phyloP scores from a whole-genome alignment of 2,329 filamentous ascomycete genomes.

The Drechslerella stenobrocha region DNA sequence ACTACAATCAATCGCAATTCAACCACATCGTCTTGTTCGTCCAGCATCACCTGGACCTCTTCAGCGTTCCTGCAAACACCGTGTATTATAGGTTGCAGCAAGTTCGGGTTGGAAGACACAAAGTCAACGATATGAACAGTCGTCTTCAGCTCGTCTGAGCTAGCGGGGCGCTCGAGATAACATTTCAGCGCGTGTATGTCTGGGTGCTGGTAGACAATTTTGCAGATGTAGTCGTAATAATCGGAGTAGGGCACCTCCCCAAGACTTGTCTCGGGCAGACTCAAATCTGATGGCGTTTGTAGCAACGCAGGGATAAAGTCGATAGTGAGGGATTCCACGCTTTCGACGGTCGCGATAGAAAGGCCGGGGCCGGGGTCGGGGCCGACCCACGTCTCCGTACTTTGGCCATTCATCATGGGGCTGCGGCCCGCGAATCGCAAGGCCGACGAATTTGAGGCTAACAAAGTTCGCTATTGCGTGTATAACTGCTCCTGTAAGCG shows the following conservation, averaged over 20 bases:
- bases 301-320: slow-evolving; percentile 26
- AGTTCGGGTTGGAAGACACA: slow-evolving; percentile 17
- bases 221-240: slow-evolving; percentile 43
- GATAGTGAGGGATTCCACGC: slow-evolving; percentile 26
- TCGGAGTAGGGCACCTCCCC: slow-evolving; percentile 22
- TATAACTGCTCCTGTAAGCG: no score
- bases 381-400: no score
- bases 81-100: slow-evolving; percentile 40
- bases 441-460: no score
- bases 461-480: neutral
- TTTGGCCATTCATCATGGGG: slow-evolving; percentile 22
- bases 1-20: slow-evolving; percentile 31
- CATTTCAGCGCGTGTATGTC: slow-evolving; percentile 37
- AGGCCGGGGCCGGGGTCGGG: no score
- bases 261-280: slow-evolving; percentile 18
- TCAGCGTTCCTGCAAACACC: slow-evolving; percentile 34
- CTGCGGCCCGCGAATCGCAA: no score
- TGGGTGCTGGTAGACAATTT: slow-evolving; percentile 37
- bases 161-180: slow-evolving; percentile 28
- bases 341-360: slow-evolving; percentile 23
- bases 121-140: slow-evolving; percentile 41
- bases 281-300: slow-evolving; percentile 16
- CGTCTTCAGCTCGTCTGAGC: slow-evolving; percentile 5
- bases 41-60: slow-evolving; percentile 32
- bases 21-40: slow-evolving; percentile 36